phyloP scores from a whole-genome alignment of 805 yeast genomes.

The Barnettozyma californica region DNA sequence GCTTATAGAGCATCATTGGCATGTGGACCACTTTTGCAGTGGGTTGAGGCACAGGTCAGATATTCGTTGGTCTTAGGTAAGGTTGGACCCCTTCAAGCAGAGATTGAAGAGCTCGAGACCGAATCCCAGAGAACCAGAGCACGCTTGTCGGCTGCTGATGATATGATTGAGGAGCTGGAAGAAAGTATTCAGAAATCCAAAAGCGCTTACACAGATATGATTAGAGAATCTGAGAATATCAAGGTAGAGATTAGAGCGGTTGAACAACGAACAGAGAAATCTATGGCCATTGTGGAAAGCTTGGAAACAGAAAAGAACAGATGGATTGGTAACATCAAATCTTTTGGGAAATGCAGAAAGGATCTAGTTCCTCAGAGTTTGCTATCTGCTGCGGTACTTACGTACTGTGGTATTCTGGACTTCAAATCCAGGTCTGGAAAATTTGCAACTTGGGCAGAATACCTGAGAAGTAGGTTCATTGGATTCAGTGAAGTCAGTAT shows the following conservation, averaged over 20 bases:
- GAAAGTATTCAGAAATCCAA: constrained; percentile 64
- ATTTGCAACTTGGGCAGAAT: constrained; percentile 30
- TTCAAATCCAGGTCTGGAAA: constrained; percentile 39
- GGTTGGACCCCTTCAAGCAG: constrained; percentile 68
- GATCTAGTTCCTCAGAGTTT: constrained; percentile 60
- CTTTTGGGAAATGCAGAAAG: constrained; percentile 41
- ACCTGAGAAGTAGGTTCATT: constrained; percentile 34
- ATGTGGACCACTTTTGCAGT: constrained; percentile 83
- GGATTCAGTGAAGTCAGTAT: constrained; percentile 34
- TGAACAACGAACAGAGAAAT: constrained; percentile 53
- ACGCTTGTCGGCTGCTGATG: constrained; percentile 67
- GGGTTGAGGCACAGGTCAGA: constrained; percentile 89
- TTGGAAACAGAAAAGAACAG: constrained; percentile 63
- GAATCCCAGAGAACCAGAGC: constrained; percentile 60
- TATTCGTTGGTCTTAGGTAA: constrained; percentile 65
- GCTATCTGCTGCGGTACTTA: constrained; percentile 53
- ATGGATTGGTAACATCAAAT: constrained; percentile 60
- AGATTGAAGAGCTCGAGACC: constrained; percentile 54
- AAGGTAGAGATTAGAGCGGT: constrained; percentile 66
- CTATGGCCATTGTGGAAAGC: constrained; percentile 55
- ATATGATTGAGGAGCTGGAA: constrained; percentile 75
- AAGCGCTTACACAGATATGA: constrained; percentile 61
- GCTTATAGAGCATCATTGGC: constrained; percentile 91
- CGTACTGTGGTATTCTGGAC: constrained; percentile 57
- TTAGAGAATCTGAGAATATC: constrained; percentile 72